Percentiles rank a stretch among this genome's conserved stretches.
Evolutionary conservation across 2,329 filamentous ascomycete genomes (phyloP).

Genomic region (Cercospora citrullina): DNA sequence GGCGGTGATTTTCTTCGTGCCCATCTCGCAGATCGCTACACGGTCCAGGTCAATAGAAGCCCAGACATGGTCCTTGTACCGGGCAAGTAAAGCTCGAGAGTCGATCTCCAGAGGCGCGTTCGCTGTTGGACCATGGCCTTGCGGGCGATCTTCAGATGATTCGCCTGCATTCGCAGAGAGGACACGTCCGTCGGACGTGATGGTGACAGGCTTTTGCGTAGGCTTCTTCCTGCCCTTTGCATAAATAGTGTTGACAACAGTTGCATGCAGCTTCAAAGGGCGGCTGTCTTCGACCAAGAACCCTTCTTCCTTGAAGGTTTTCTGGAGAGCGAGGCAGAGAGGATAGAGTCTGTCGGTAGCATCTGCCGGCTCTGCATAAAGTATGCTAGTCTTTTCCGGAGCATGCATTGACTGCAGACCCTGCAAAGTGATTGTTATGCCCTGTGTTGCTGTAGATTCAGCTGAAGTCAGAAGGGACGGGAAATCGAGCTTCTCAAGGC

Average conservation of each 20-base stretch:
- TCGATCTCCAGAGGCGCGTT: constrained; percentile 45
- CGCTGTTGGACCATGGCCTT: constrained; percentile 38
- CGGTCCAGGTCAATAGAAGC: constrained; percentile 67
- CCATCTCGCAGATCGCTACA: constrained; percentile 83
- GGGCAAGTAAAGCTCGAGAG: constrained; percentile 46
- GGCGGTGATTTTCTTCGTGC: constrained; percentile 66
- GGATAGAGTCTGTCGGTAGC: constrained; percentile 50
- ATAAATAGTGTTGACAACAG: constrained; percentile 83
- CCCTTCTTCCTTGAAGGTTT: constrained; percentile 56
- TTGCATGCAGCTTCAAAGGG: constrained; percentile 76
- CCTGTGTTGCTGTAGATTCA: not conserved
- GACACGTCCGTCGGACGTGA: not conserved
- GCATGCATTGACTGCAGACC: constrained; percentile 62
- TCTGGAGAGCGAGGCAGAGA: constrained; percentile 60
- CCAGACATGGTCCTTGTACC: constrained; percentile 69
- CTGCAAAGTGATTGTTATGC: constrained; percentile 44
- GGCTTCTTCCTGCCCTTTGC: constrained; percentile 49
- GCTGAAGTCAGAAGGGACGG: constrained; percentile 23
- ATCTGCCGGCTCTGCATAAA: constrained; percentile 66
- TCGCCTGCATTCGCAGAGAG: not conserved
- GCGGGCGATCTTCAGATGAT: constrained; percentile 15
- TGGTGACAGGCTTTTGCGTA: constrained; percentile 15
- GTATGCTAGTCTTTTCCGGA: constrained; percentile 58
- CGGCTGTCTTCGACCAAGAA: constrained; percentile 61
- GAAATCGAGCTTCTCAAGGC: constrained; percentile 38